phyloP scores from a whole-genome alignment of 768 basidiomycete species.

The Phaffia tasmanica region DNA sequence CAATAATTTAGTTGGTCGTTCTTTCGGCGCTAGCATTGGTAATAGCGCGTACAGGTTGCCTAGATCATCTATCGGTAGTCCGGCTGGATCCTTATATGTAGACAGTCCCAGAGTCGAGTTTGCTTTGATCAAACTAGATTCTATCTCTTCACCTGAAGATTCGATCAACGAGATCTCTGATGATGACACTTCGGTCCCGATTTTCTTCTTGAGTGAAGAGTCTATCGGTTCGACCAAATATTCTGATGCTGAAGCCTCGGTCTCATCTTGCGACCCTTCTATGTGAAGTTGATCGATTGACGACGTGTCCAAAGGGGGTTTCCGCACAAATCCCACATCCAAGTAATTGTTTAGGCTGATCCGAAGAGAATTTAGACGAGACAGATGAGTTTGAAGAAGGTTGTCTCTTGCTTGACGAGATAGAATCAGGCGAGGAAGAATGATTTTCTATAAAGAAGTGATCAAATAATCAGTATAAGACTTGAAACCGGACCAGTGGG shows the following conservation, averaged over 20 bases:
- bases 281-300: too few species aligned
- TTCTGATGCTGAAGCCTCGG: too few species aligned
- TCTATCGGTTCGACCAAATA: too few species aligned
- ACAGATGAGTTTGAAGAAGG: neutral
- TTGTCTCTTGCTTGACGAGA: neutral
- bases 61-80: neutral
- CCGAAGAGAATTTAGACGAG: neutral
- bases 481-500: neutral
- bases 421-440: constrained; percentile 1
- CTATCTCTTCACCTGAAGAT: too few species aligned
- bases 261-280: too few species aligned
- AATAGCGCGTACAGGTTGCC: neutral
- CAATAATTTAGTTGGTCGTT: neutral
- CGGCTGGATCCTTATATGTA: too few species aligned
- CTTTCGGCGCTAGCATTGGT: neutral
- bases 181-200: too few species aligned
- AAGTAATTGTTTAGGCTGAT: neutral
- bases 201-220: too few species aligned
- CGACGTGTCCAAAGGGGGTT: neutral
- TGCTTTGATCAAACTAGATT: neutral
- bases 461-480: too few species aligned
- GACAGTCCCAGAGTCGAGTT: neutral
- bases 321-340: neutral
- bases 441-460: neutral
- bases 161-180: too few species aligned